These are phyloP conservation scores for Gremmenia infestans DNA, from an alignment of 2,329 filamentous ascomycete species.

Conservation along the genomic window DNA sequence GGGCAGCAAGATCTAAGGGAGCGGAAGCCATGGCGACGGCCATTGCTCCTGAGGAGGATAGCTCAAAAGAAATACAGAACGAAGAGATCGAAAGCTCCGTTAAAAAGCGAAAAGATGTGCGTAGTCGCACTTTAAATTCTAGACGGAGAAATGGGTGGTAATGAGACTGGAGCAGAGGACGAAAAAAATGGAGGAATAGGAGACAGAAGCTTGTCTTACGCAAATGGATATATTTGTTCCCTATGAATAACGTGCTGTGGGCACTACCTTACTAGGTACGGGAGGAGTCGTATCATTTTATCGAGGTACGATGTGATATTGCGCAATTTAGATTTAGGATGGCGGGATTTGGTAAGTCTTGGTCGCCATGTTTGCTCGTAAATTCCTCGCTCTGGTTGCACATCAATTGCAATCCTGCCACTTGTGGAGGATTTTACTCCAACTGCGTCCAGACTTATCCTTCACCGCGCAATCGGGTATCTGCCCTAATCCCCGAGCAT, in stretches of 20 bases:
- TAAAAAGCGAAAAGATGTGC: background rate
- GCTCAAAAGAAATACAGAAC: background rate
- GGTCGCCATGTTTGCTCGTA: background rate
- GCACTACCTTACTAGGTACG: background rate
- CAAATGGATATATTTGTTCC: background rate
- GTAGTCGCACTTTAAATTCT: background rate
- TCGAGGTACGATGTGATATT: conserved; percentile 15
- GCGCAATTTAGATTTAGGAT: conserved; percentile 12
- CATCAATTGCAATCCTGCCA: background rate
- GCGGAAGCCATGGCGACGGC: conserved; percentile 7
- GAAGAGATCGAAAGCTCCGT: background rate
- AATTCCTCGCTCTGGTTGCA: background rate
- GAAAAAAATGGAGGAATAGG: background rate
- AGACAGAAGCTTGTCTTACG: no score
- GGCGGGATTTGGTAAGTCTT: conserved; percentile 8
- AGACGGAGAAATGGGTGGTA: background rate
- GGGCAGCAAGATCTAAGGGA: background rate
- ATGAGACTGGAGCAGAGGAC: background rate
- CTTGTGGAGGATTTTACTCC: background rate
- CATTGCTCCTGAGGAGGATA: conserved; percentile 3
- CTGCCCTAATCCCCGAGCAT: no score
- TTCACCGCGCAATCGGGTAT: no score
- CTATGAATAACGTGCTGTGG: conserved; percentile 1
- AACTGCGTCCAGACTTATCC: no score
- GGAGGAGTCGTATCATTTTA: conserved; percentile 18